phyloP scores from a whole-genome alignment of 129 eudicot species.

The Saussurea involucrata region DNA sequence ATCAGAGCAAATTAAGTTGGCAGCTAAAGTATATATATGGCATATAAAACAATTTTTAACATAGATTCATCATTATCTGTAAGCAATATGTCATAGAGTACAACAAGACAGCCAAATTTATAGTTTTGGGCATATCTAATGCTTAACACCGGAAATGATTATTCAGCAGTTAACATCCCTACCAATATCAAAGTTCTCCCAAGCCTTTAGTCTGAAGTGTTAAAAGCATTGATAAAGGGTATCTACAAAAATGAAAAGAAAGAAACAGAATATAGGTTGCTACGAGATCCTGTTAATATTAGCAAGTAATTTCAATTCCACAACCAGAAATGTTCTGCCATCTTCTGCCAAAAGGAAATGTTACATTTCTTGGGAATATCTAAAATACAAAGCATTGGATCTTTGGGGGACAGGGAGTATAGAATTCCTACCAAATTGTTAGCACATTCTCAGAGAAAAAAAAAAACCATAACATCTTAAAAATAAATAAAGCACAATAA shows the following conservation, averaged over 20 bases:
- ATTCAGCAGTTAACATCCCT: slow-evolving; percentile 4
- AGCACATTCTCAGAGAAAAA: not conserved
- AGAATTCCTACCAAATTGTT: not conserved
- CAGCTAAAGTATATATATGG: not conserved
- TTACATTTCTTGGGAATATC: not conserved
- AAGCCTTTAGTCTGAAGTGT: not conserved
- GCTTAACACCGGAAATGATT: not conserved
- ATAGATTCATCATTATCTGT: not conserved
- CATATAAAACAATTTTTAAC: not conserved
- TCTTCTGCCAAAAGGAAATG: not conserved
- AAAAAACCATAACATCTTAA: not conserved
- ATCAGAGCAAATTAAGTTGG: not conserved
- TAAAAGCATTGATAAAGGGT: not conserved
- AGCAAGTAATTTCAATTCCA: not conserved
- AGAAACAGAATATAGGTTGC: not conserved
- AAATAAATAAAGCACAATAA: not conserved
- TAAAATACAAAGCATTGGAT: not conserved
- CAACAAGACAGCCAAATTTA: not conserved
- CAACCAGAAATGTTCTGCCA: not conserved
- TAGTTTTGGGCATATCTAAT: not conserved
- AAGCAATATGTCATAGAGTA: not conserved
- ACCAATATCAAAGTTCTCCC: not conserved
- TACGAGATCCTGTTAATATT: not conserved
- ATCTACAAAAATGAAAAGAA: not conserved
- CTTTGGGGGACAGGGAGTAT: not conserved